These are phyloP conservation scores for Pyronema domesticum DNA, from an alignment of 495 filamentous ascomycete species.

Conservation along the genomic window DNA sequence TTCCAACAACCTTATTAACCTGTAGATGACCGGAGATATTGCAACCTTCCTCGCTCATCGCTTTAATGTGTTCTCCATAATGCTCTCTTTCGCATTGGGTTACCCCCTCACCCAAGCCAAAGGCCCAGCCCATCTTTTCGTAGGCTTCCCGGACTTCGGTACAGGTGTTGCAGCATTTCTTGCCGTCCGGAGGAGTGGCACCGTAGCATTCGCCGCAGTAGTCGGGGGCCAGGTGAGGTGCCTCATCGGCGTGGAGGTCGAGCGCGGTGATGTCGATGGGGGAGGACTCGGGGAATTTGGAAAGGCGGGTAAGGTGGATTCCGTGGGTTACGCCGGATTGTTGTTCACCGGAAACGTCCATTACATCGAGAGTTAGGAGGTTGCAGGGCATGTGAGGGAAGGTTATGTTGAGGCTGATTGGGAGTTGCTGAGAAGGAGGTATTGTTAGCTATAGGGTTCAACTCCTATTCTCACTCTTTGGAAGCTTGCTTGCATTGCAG, in stretches of 20 bases:
- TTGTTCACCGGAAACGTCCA: constrained; percentile 95
- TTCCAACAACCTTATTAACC: constrained; percentile 95
- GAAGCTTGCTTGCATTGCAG: too few relatives aligned
- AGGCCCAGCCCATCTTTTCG: constrained; percentile 72
- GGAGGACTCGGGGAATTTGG: constrained; percentile 50
- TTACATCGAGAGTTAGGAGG: constrained; percentile 87
- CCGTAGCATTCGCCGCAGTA: constrained; percentile 95
- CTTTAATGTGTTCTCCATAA: constrained; percentile 69
- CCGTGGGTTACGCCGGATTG: constrained; percentile 87
- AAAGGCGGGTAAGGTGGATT: constrained; percentile 69
- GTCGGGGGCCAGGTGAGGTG: constrained; percentile 67
- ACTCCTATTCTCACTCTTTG: not conserved
- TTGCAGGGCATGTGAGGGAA: constrained; percentile 92
- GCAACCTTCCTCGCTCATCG: constrained; percentile 79
- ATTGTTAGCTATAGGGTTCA: not conserved
- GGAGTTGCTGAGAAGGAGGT: constrained; percentile 55
- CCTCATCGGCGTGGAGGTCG: constrained; percentile 70
- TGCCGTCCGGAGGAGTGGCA: constrained; percentile 45
- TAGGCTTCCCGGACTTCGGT: constrained; percentile 94
- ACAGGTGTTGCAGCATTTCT: constrained; percentile 91
- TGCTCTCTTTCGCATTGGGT: constrained; percentile 93
- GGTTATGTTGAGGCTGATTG: constrained; percentile 94
- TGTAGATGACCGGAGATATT: constrained; percentile 82
- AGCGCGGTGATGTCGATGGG: constrained; percentile 70
- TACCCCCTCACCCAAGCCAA: constrained; percentile 76